These are phyloP conservation scores for Flaveria ramosissima DNA, from an alignment of 129 eudicot genomes.

Conservation along the genomic window DNA sequence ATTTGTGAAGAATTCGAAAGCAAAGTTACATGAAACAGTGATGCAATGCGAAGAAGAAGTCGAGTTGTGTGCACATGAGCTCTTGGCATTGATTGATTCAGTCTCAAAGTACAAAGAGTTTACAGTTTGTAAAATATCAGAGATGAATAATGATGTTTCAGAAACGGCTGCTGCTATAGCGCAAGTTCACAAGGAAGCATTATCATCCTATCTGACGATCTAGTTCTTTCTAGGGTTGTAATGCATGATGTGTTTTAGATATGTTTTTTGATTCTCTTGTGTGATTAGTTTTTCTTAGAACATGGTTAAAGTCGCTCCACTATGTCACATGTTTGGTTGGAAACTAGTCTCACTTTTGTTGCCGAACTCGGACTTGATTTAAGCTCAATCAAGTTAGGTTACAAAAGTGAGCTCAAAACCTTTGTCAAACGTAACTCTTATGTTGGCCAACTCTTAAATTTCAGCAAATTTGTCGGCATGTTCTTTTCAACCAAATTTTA, in stretches of 20 bases:
- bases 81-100: slow-evolving; percentile 66
- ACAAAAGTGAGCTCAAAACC: not conserved
- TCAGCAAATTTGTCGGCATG: too few species aligned
- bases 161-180: slow-evolving; percentile 56
- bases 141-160: slow-evolving; percentile 49
- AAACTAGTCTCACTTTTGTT: not conserved
- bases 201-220: not conserved
- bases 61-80: slow-evolving; percentile 57
- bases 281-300: not conserved
- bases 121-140: slow-evolving; percentile 43
- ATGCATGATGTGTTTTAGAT: not conserved
- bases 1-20: slow-evolving; percentile 49
- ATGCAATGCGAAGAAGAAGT: slow-evolving; percentile 51
- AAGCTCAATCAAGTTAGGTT: not conserved
- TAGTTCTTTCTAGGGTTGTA: not conserved
- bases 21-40: slow-evolving; percentile 53
- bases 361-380: not conserved
- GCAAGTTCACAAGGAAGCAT: slow-evolving; percentile 44
- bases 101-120: slow-evolving; percentile 68
- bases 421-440: not conserved
- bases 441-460: too few species aligned
- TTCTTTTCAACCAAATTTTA: too few species aligned
- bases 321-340: too few species aligned
- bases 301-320: too few species aligned
- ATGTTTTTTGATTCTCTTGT: not conserved